phyloP scores from a whole-genome alignment of 768 basidiomycete genomes.

The Roridomyces roridus region DNA sequence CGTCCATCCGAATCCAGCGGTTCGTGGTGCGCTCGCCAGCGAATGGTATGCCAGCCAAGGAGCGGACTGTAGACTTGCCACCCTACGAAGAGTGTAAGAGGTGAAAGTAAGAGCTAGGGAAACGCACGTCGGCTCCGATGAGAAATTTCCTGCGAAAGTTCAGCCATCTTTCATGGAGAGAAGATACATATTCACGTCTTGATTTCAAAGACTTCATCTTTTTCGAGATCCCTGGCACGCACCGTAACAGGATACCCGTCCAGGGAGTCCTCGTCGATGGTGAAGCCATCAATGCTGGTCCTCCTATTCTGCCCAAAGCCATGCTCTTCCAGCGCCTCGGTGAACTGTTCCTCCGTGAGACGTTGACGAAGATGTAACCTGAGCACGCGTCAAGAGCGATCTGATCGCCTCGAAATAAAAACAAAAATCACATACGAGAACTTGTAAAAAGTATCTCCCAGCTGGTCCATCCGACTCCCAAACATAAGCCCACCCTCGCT shows the following conservation, averaged over 20 bases:
- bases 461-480: conserved; percentile 27
- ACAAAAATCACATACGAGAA: conserved; percentile 19
- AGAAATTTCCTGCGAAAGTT: conserved; percentile 23
- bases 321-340: conserved; percentile 18
- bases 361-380: conserved; percentile 28
- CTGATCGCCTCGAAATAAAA: neutral
- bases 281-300: conserved; percentile 19
- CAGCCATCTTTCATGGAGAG: neutral
- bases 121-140: conserved; percentile 24
- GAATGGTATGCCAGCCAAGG: conserved; percentile 19
- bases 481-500: conserved; percentile 24
- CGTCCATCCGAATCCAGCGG: conserved; percentile 30
- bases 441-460: conserved; percentile 27
- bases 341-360: conserved; percentile 24
- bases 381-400: neutral
- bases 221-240: conserved; percentile 23
- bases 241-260: conserved; percentile 26
- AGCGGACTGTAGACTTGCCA: conserved; percentile 25
- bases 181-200: conserved; percentile 12
- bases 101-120: neutral
- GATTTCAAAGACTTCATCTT: conserved; percentile 21
- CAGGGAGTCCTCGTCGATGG: conserved; percentile 10
- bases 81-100: conserved; percentile 7
- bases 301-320: conserved; percentile 14
- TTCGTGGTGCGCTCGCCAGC: conserved; percentile 22